Percentiles rank a stretch among this genome's conserved stretches.
These are phyloP conservation scores for Solanum pennellii DNA, from an alignment of 257 asterid genomes.

Conservation along the genomic window DNA sequence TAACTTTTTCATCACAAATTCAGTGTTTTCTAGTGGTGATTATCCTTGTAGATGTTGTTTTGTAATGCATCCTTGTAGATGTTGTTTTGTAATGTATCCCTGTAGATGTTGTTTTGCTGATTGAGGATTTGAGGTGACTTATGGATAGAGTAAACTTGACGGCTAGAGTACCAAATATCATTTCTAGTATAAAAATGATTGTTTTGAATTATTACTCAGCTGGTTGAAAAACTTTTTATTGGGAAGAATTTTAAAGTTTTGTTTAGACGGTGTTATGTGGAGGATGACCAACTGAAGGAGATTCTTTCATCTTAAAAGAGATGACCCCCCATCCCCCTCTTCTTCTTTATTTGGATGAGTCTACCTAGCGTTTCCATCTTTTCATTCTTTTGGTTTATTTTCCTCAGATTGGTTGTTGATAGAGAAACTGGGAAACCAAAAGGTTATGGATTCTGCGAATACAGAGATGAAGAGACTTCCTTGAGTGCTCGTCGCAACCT, in stretches of 20 bases:
- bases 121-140: neutral
- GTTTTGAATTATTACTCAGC: neutral
- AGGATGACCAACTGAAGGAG: neutral
- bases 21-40: neutral
- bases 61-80: neutral
- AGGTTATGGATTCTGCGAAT: conserved; percentile 97
- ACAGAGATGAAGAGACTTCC: conserved; percentile 95
- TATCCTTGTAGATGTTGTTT: neutral
- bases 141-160: neutral
- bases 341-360: neutral
- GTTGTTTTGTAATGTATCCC: neutral
- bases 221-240: neutral
- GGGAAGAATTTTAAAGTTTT: neutral
- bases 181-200: neutral
- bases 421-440: conserved; percentile 96
- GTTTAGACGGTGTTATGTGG: neutral
- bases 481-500: conserved; percentile 95
- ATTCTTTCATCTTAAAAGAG: neutral
- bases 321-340: neutral
- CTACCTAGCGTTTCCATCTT: neutral
- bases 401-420: conserved; percentile 71
- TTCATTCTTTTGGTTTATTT: neutral
- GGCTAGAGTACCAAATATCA: neutral
- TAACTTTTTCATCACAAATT: neutral
- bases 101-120: neutral